Evolutionary conservation across 2,329 filamentous ascomycete genomes (phyloP).

Genomic region (Pseudogymnoascus sp.): DNA sequence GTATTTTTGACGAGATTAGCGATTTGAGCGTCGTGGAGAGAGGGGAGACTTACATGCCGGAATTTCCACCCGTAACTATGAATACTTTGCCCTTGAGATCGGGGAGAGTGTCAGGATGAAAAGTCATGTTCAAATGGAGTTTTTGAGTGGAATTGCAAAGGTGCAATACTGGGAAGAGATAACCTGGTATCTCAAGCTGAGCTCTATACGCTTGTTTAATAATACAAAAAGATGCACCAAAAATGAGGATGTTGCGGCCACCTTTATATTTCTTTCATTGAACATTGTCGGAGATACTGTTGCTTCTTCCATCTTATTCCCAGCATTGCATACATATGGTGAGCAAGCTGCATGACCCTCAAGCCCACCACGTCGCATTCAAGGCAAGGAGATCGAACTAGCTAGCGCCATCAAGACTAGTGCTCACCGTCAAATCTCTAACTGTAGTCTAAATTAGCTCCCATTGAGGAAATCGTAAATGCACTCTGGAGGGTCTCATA

Average conservation of each 20-base stretch:
- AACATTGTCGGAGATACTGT: constrained; percentile 18
- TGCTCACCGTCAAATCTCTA: constrained; percentile 13
- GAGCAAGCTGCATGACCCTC: constrained; percentile 22
- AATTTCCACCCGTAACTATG: constrained; percentile 40
- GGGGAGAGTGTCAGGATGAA: constrained; percentile 36
- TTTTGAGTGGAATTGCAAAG: constrained; percentile 15
- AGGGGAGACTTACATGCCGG: constrained; percentile 35
- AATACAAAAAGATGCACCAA: constrained; percentile 16
- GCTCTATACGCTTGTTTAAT: constrained; percentile 18
- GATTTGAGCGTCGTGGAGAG: constrained; percentile 7
- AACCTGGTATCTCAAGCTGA: constrained; percentile 17
- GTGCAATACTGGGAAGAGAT: constrained; percentile 15
- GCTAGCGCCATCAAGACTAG: constrained; percentile 24
- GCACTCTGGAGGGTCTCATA: constrained; percentile 8
- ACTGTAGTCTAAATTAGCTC: constrained; percentile 12
- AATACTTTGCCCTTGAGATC: constrained; percentile 37
- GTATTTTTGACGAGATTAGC: constrained; percentile 15
- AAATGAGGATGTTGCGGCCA: constrained; percentile 16
- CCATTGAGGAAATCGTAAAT: constrained; percentile 11
- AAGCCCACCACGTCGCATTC: constrained; percentile 12
- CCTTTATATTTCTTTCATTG: constrained; percentile 24
- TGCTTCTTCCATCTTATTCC: constrained; percentile 13
- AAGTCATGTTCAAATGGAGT: constrained; percentile 28
- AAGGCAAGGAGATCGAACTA: constrained; percentile 17
- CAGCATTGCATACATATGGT: constrained; percentile 19